Evolutionary conservation across 768 basidiomycete genomes (phyloP).

Genomic region (Hydnum rufescens): DNA sequence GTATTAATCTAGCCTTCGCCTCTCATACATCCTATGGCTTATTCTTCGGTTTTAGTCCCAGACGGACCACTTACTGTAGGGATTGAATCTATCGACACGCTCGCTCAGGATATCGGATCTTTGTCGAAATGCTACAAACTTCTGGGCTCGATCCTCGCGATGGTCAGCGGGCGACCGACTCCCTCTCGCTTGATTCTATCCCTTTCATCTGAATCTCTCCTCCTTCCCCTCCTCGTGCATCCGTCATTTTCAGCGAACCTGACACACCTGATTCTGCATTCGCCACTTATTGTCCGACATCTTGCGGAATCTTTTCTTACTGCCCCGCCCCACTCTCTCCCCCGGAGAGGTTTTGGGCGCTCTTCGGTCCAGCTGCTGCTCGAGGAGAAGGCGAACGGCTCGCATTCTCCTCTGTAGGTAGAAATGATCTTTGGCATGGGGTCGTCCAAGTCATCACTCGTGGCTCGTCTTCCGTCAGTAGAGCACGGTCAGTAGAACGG

Average conservation of each 20-base stretch:
- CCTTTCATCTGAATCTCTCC: slow-evolving; percentile 26
- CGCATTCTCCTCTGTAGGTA: neutral
- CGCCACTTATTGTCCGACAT: slow-evolving; percentile 45
- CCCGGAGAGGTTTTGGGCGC: slow-evolving; percentile 57
- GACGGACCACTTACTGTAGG: slow-evolving; percentile 36
- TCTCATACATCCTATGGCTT: neutral
- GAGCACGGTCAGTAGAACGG: slow-evolving; percentile 14
- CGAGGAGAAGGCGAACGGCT: slow-evolving; percentile 41
- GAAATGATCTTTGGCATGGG: neutral
- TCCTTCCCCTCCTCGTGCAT: slow-evolving; percentile 36
- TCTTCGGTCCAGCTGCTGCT: slow-evolving; percentile 45
- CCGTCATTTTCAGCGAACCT: slow-evolving; percentile 46
- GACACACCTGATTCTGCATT: slow-evolving; percentile 45
- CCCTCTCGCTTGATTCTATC: slow-evolving; percentile 44
- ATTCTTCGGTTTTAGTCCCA: slow-evolving; percentile 15
- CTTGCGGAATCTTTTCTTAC: slow-evolving; percentile 52
- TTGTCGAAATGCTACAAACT: slow-evolving; percentile 31
- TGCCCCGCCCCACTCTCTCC: slow-evolving; percentile 37
- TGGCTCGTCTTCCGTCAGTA: neutral
- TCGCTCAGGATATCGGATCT: slow-evolving; percentile 39
- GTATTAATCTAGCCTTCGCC: neutral
- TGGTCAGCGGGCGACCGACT: neutral
- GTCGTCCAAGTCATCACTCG: neutral
- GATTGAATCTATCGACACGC: slow-evolving; percentile 53
- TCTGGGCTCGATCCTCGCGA: slow-evolving; percentile 27